These are phyloP conservation scores for Avena sativa DNA, from an alignment of 176 grass and related monocot species.

Conservation along the genomic window DNA sequence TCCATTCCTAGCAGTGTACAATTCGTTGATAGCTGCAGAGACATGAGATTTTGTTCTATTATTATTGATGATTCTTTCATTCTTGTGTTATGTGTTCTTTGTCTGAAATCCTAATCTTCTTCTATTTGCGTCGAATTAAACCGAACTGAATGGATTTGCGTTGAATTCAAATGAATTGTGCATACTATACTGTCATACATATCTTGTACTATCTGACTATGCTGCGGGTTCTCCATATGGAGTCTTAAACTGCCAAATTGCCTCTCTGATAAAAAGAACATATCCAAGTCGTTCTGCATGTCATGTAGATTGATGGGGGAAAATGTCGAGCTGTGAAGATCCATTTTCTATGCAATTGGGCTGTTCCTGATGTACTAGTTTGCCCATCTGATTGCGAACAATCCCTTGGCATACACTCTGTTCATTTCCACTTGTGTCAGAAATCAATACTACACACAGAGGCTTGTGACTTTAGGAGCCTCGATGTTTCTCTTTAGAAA, in stretches of 20 bases:
- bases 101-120: background rate
- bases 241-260: too few relatives aligned
- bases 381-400: background rate
- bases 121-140: too few relatives aligned
- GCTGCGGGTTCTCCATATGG: too few relatives aligned
- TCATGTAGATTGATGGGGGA: background rate
- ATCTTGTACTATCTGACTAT: too few relatives aligned
- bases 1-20: slow-evolving; percentile 41
- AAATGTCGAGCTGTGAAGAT: background rate
- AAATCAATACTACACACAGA: slow-evolving; percentile 32
- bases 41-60: slow-evolving; percentile 39
- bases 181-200: too few relatives aligned
- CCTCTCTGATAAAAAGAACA: too few relatives aligned
- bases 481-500: background rate
- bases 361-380: background rate
- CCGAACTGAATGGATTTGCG: background rate
- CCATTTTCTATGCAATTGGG: background rate
- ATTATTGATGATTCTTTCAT: slow-evolving; percentile 57
- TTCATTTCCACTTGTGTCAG: background rate
- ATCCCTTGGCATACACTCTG: background rate
- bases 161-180: background rate
- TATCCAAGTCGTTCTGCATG: too few relatives aligned
- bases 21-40: slow-evolving; percentile 29
- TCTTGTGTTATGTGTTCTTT: background rate
- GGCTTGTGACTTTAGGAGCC: slow-evolving; percentile 6